Conservation (phyloP, 2,329 filamentous ascomycete genomes). For the Fusarium mexicanum region DNA sequence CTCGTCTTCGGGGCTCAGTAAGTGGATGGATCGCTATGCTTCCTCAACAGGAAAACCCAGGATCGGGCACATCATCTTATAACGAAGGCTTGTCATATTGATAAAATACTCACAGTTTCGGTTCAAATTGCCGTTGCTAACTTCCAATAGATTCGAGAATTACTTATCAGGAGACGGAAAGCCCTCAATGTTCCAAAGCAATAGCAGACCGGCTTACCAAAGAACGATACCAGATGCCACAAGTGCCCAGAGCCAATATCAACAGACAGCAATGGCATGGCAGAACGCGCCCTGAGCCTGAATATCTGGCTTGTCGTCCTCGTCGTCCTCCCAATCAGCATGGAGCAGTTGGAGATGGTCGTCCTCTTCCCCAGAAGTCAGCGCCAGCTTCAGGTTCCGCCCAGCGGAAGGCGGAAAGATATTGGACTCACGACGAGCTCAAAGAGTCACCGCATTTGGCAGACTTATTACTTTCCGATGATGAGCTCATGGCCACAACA, state of each 20-base stretch:
- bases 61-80: background rate
- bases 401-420: background rate
- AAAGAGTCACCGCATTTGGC: background rate
- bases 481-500: background rate
- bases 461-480: background rate
- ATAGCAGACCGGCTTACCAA: background rate
- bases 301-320: background rate
- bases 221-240: background rate
- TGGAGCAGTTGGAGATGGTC: slow-evolving; percentile 4
- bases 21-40: background rate
- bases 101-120: background rate
- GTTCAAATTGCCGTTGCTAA: background rate
- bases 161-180: background rate
- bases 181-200: background rate
- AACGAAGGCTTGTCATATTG: background rate
- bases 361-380: background rate
- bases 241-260: background rate
- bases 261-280: background rate
- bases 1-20: background rate
- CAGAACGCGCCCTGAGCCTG: background rate
- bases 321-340: background rate
- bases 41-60: background rate
- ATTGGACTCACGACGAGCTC: background rate
- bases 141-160: background rate
- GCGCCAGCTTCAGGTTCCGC: background rate